phyloP scores from a whole-genome alignment of 2,329 filamentous ascomycete species.

The Sarocladium brachiariae region DNA sequence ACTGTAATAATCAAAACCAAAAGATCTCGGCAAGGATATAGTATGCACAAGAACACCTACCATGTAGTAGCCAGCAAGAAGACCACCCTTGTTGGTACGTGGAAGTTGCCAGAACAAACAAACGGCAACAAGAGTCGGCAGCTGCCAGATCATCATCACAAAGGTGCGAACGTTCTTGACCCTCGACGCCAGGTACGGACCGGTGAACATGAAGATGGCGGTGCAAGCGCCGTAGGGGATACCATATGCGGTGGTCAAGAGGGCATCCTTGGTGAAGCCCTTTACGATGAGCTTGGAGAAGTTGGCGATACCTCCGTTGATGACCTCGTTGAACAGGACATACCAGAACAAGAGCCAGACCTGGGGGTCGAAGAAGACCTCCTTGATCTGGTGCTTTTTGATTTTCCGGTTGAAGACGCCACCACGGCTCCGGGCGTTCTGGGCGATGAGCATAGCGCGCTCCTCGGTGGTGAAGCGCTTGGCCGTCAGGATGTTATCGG shows the following conservation, averaged over 20 bases:
- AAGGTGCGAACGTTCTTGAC: slow-evolving; percentile 14
- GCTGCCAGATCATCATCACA: slow-evolving; percentile 12
- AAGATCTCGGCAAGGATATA: no score
- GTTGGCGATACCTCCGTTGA: slow-evolving; percentile 21
- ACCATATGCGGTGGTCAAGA: slow-evolving; percentile 37
- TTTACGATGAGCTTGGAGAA: slow-evolving; percentile 20
- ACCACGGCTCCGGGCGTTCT: slow-evolving; percentile 40
- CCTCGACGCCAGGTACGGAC: slow-evolving; percentile 9
- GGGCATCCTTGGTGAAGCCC: slow-evolving; percentile 24
- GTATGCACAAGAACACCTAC: slow-evolving; percentile 15
- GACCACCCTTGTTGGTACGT: slow-evolving; percentile 20
- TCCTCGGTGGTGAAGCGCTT: slow-evolving; percentile 10
- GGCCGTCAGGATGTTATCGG: slow-evolving; percentile 23
- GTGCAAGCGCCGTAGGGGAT: slow-evolving; percentile 12
- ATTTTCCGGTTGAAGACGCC: slow-evolving; percentile 31
- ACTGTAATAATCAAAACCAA: no score
- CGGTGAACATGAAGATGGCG: slow-evolving; percentile 12
- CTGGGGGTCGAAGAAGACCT: slow-evolving; percentile 30
- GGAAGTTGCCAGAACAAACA: slow-evolving; percentile 11
- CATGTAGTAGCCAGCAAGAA: slow-evolving; percentile 11
- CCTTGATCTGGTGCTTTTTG: slow-evolving; percentile 30
- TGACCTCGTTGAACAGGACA: slow-evolving; percentile 15
- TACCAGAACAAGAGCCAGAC: slow-evolving; percentile 33
- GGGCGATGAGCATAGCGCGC: slow-evolving; percentile 45
- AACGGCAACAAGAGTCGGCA: slow-evolving; percentile 10